phyloP scores from a whole-genome alignment of 805 yeast genomes.

The Hanseniaspora meyeri region DNA sequence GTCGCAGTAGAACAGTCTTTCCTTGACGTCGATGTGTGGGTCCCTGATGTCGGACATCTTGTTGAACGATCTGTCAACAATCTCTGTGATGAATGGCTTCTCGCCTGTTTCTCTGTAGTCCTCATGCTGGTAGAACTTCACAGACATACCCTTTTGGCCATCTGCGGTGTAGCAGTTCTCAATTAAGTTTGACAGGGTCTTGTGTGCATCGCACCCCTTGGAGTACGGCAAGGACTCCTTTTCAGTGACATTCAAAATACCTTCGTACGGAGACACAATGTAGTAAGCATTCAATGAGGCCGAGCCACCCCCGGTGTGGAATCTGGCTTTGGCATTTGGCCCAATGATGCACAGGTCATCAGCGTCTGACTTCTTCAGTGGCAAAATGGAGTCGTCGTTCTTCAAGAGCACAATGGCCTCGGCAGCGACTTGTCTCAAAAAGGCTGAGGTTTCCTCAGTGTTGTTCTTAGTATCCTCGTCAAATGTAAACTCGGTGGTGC shows the following conservation, averaged over 20 bases:
- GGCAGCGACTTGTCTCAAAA: conserved; percentile 35
- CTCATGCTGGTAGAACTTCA: conserved; percentile 19
- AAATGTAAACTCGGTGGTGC: conserved; percentile 1
- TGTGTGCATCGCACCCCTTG: conserved; percentile 30
- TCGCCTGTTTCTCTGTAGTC: conserved; percentile 24
- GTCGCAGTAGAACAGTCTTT: conserved; percentile 31
- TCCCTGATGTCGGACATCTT: conserved; percentile 26
- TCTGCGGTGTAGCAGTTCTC: conserved; percentile 15
- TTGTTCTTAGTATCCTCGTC: conserved; percentile 27
- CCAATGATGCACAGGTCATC: conserved; percentile 43
- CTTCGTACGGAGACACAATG: conserved; percentile 38
- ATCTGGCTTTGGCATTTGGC: conserved; percentile 38
- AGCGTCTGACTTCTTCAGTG: conserved; percentile 33
- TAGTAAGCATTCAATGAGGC: conserved; percentile 41
- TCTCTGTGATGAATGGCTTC: conserved; percentile 23
- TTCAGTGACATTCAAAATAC: conserved; percentile 28
- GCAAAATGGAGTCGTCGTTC: conserved; percentile 39
- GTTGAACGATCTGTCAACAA: conserved; percentile 17
- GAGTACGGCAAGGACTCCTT: conserved; percentile 25
- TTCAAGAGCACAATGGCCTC: conserved; percentile 47
- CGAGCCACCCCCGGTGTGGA: conserved; percentile 53
- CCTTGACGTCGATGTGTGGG: conserved; percentile 27
- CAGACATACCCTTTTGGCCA: conserved; percentile 21
- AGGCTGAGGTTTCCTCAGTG: conserved; percentile 35
- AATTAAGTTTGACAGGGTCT: conserved; percentile 28